Base-by-base conservation (phyloP, 2,329 filamentous ascomycete species). In the Ophiosphaerella narmari region DNA sequence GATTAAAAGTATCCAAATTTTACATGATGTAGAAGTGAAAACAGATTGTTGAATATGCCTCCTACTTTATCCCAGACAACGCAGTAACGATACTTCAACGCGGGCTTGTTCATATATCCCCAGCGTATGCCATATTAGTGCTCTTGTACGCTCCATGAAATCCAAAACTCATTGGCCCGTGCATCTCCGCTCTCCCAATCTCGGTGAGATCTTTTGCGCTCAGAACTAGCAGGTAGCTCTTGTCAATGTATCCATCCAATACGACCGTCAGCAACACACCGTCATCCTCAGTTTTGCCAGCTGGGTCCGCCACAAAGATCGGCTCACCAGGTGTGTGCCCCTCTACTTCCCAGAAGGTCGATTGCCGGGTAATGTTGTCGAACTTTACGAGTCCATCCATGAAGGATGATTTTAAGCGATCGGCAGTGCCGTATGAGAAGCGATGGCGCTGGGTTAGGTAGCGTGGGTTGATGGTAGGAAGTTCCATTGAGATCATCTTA, bases 321-420 rank as follows among this genome's bases (percentile, higher is more conserved):
- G 86, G 78, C 68, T 90, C 88, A 1, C 87, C 83, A 0, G 88
- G 87, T 0, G 85, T 86, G 60, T 90, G 86, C 0, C 81, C 85
- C 1, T 74, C 66, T 0, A 77, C 75, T 9, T 80, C 77, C 87
- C 87, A 90, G 52, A 81, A 75, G 3, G 80, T 53, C 0, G 77
- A 75, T 24, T 78, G 75, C 9, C 80, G 74, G 0, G 81, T 86
- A 8, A 73, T 59, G 3, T 83, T 75, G 63, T 91, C 86, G 14
- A 84, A 86, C 71, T 90, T 90, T 57, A 80, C 78, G 24, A 90
- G 75, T 0, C 78, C 79, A 59, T 90, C 87, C 40, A 85, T 73
- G 34, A 88, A 75, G 0, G 83, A 82, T 34, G 81, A 85, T 37
- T 80, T 77, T 1, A 86, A 84, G 6, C 82, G 80, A 53, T 80